A percentile compares a stretch with the other conserved stretches of the same genome.
Conservation (phyloP, 495 filamentous ascomycete genomes). For the Lophiotrema nucula region DNA sequence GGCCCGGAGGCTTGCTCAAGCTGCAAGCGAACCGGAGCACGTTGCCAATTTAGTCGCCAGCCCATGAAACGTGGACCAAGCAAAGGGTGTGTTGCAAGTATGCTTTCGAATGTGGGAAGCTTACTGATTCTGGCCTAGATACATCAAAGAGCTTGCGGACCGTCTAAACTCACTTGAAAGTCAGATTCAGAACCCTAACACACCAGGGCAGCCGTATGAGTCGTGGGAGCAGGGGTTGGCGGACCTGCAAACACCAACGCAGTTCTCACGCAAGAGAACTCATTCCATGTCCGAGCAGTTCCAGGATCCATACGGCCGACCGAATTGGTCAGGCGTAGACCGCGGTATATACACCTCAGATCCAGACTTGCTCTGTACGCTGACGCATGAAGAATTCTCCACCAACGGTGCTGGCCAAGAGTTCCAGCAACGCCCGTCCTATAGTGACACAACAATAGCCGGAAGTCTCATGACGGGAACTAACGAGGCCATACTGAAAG, state of each 20-base stretch:
- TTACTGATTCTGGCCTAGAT: too few species aligned
- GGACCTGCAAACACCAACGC: conserved; percentile 38
- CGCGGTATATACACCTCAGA: conserved; percentile 38
- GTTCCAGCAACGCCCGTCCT: conserved; percentile 16
- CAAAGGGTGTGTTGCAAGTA: too few species aligned
- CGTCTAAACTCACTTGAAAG: conserved; percentile 80
- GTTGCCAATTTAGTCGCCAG: conserved; percentile 86
- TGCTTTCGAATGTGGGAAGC: too few species aligned
- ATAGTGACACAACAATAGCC: conserved; percentile 22
- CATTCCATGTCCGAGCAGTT: conserved; percentile 58
- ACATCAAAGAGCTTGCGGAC: conserved; percentile 95
- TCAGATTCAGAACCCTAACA: conserved; percentile 32
- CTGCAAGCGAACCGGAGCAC: conserved; percentile 72
- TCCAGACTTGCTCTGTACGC: conserved; percentile 18
- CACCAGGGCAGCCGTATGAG: conserved; percentile 18
- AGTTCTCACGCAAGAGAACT: conserved; percentile 53
- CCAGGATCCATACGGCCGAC: conserved; percentile 46
- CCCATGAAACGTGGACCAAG: conserved; percentile 94
- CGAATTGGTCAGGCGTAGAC: conserved; percentile 23
- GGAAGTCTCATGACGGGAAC: conserved; percentile 25
- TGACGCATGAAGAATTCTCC: conserved; percentile 38
- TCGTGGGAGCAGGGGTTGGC: conserved; percentile 22
- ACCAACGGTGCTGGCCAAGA: conserved; percentile 40
- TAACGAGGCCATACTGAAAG: conserved; percentile 29
- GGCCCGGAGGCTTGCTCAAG: conserved; percentile 80